Base-by-base conservation (phyloP, 768 basidiomycete genomes). In the Gyrodon lividus region DNA sequence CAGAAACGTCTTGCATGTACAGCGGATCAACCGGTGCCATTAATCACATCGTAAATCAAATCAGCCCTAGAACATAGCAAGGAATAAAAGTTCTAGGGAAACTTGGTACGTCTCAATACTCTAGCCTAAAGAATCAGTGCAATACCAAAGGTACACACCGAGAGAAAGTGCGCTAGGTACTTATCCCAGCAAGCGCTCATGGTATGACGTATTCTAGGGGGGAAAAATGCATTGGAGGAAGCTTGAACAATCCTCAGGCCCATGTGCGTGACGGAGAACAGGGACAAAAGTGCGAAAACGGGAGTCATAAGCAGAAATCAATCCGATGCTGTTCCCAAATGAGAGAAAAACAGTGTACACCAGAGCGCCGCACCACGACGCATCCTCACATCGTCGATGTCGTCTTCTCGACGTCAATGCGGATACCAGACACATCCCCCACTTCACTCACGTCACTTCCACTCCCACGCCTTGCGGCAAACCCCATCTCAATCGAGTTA, bases 361-460 rank as follows among this genome's bases (percentile, higher is more conserved):
- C 28, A 43, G 52, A 33, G 35, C 31, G 14, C 23, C 9, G 16
- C 31, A 31, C 28, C 16, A 31, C n/a, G 31, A 22, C 19, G 19
- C 33, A 26, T 43, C 17, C 17, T 66, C 62, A 82, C 62, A 80
- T 73, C 46, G 74, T 76, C 44, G 76, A 72, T 20, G 79, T 80
- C 40, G 75, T 75, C 67, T 80, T 83, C 65, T 86, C 83, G 16
- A 87, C 76, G 52, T 86, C 77, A 19, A 86, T 77, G 49, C 78
- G 74, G 53, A 86, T 82, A 9, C 82, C 80, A 37, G 63, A 54
- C 46, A 62, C 38, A 22, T 50, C 54, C 19, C 57, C 58, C 0
- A 16, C 49, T 28, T 61, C 68, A 48, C 34, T 63, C 22, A 46
- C 69, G 12, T 68, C 63, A 39, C 50, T 60, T 41, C 41, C 24